Conservation (phyloP, 2,329 filamentous ascomycete species). For the Apiospora pterosperma region DNA sequence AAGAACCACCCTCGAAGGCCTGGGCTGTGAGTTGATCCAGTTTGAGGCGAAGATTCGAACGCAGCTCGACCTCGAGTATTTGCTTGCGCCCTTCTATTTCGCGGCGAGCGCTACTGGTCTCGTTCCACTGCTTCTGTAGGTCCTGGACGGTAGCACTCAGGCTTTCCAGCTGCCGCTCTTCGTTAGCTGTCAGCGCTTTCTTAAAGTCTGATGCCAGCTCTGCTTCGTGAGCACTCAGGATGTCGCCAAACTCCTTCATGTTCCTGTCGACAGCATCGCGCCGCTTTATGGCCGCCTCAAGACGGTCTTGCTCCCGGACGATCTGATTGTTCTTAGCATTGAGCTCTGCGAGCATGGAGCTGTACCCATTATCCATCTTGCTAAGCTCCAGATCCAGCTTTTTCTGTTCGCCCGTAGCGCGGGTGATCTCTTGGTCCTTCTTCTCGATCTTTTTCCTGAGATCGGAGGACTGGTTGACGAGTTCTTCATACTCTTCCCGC, state of each 20-base stretch:
- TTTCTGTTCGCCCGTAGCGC: constrained; percentile 76
- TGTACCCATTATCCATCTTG: constrained; percentile 78
- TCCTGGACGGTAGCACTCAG: constrained; percentile 68
- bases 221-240: constrained; percentile 71
- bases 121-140: constrained; percentile 72
- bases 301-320: constrained; percentile 67
- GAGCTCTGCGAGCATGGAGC: constrained; percentile 74
- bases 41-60: constrained; percentile 83
- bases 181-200: constrained; percentile 77
- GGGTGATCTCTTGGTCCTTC: constrained; percentile 86
- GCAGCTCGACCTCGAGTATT: constrained; percentile 79
- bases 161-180: constrained; percentile 75
- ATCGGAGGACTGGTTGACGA: constrained; percentile 60
- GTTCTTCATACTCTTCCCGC: constrained; percentile 69
- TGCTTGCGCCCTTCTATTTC: constrained; percentile 79
- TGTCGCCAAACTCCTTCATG: constrained; percentile 72
- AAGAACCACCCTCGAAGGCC: constrained; percentile 64
- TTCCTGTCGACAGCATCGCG: constrained; percentile 70
- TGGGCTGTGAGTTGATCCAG: constrained; percentile 81
- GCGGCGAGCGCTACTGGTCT: constrained; percentile 68
- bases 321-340: constrained; percentile 71
- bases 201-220: constrained; percentile 88
- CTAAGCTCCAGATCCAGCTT: constrained; percentile 76
- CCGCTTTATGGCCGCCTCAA: constrained; percentile 64
- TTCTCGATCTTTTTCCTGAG: constrained; percentile 69